phyloP scores from a whole-genome alignment of 2,329 filamentous ascomycete genomes.

The Byssoonygena ceratinophila region DNA sequence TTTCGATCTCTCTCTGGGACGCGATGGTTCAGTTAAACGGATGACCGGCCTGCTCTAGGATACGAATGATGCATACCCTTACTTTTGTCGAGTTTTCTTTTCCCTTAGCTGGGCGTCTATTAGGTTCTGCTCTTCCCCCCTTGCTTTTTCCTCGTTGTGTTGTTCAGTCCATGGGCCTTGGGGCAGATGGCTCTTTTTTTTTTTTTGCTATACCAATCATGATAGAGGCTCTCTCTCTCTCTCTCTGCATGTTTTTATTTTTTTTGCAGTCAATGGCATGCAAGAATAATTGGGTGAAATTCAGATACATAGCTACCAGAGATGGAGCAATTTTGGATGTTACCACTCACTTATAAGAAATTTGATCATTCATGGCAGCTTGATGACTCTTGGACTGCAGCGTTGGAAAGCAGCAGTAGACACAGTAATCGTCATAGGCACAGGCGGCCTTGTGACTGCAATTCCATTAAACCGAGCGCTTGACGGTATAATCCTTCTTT shows the following conservation, averaged over 20 bases:
- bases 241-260: not conserved
- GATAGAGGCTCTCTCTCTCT: slow-evolving; percentile 3
- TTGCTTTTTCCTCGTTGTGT: not conserved
- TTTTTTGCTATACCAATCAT: slow-evolving; percentile 2
- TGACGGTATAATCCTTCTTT: too few relatives aligned
- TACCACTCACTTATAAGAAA: too few relatives aligned
- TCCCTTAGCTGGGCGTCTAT: slow-evolving; percentile 7
- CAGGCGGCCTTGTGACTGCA: too few relatives aligned
- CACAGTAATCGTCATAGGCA: too few relatives aligned
- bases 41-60: slow-evolving; percentile 7
- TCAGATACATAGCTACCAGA: not conserved
- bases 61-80: slow-evolving; percentile 10
- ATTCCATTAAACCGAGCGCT: too few relatives aligned
- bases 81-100: not conserved
- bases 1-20: slow-evolving; percentile 2
- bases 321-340: not conserved
- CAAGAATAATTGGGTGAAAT: not conserved
- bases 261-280: not conserved
- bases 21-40: slow-evolving; percentile 2
- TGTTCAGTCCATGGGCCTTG: not conserved
- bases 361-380: too few relatives aligned
- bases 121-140: not conserved
- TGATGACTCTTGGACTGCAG: too few relatives aligned
- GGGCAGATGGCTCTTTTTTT: slow-evolving; percentile 9
- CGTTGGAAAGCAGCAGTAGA: too few relatives aligned